Base-by-base conservation (phyloP, 2,329 filamentous ascomycete species). In the Clarireedia sp. region DNA sequence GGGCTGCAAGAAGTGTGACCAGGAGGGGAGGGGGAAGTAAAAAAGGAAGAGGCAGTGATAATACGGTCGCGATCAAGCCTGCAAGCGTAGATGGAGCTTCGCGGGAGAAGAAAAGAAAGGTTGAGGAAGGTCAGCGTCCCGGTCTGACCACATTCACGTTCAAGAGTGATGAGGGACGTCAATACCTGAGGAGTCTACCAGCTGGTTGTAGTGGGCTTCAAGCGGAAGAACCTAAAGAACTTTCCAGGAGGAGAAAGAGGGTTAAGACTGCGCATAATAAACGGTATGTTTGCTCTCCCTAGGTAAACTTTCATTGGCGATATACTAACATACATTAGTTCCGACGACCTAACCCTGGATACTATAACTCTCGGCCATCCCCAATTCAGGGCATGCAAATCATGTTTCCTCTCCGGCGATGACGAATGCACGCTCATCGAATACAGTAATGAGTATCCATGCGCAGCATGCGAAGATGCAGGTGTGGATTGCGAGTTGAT, bases 391-490 rank as follows among this genome's bases (percentile, higher is more conserved):
- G 64, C 64, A 9, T 67, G 65, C 48, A 66, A 62, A 54, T 38
- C 58, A 10, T 67, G 65, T 51, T 65, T 66, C 37, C 48, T 56
- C 3, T 24, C 52, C 3, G 59, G 60, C 16, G 56, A 63, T 26
- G 61, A 67, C 26, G 54, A 58, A 19, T 67, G 64, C 26, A 58
- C 60, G 10, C 60, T 67, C 3, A 62, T 67, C 24, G 37, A 62
- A 5, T 38, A 62, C n/a, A 36, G 10, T 6, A 37, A 58, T 10
- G 47, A 53, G 6, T 67, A 62, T 40, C 66, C 65, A 1, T 68
- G 66, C 52, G 53, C 57, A 19, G 55, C 53, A 12, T 68, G 66
- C 36, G 48, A 60, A 3, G 65, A 67, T 36, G 58, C 52, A 1
- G 51, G 54, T 1, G 29, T 56, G 8, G 58, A 55, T 45, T 55